Percentiles rank a stretch among this genome's conserved stretches.
Conservation (phyloP, 495 filamentous ascomycete species). For the Darksidea phi region DNA sequence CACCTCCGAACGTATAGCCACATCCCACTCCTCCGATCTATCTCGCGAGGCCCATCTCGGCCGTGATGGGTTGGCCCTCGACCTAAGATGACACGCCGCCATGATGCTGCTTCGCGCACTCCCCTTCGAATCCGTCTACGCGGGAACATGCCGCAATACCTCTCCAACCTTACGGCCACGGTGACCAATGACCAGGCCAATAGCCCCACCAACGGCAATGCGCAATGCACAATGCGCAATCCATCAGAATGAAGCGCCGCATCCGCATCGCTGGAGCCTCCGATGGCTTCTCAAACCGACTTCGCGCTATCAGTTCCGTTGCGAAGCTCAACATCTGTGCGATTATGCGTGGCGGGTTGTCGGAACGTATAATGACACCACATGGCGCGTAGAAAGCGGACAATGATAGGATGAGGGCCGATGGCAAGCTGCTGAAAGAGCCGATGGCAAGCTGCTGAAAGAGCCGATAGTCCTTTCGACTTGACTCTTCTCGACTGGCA, state of each 20-base stretch:
- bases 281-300: constrained; percentile 42
- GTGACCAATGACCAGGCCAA: constrained; percentile 1
- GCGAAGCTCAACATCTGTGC: constrained; percentile 34
- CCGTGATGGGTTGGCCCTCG: too few species aligned
- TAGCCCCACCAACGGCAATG: constrained; percentile 14
- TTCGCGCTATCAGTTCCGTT: constrained; percentile 37
- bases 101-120: too few species aligned
- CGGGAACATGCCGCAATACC: not conserved
- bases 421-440: constrained; percentile 38
- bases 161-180: not conserved
- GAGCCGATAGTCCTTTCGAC: constrained; percentile 32
- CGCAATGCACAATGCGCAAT: too few species aligned
- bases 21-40: too few species aligned
- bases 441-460: constrained; percentile 38
- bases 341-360: constrained; percentile 38
- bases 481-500: constrained; percentile 26
- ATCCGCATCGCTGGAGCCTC: constrained; percentile 41
- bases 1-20: too few species aligned
- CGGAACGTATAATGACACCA: constrained; percentile 36
- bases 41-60: too few species aligned
- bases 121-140: too few species aligned
- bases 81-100: too few species aligned
- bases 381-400: constrained; percentile 33
- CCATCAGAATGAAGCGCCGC: constrained; percentile 25
- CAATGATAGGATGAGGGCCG: constrained; percentile 18